Conservation (phyloP, 78 protist genomes). For the Dictyostelium intermedium region DNA sequence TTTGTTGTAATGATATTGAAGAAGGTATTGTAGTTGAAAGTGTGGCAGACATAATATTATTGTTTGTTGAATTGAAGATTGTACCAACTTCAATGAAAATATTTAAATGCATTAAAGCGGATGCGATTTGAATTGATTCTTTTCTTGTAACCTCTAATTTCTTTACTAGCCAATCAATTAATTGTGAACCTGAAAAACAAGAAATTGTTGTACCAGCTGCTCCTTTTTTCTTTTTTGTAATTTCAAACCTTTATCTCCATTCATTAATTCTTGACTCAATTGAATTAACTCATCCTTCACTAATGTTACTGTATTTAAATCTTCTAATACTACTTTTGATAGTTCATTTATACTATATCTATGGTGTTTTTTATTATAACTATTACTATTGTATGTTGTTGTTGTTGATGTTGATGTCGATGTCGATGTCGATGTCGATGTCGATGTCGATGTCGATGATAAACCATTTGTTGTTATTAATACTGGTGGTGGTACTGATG, state of each 20-base stretch:
- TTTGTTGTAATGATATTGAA: not conserved
- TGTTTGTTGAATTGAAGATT: not conserved
- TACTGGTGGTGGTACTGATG: conserved; percentile 13
- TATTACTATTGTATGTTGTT: not conserved
- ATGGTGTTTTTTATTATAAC: conserved; percentile 11
- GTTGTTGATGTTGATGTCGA: not conserved
- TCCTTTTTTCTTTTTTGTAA: conserved; percentile 47
- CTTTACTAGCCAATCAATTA: conserved; percentile 55
- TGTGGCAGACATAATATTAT: not conserved
- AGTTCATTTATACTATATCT: conserved; percentile 19
- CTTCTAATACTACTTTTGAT: conserved; percentile 14
- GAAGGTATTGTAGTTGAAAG: conserved; percentile 11
- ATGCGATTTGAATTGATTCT: conserved; percentile 19
- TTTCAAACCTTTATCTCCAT: conserved; percentile 62
- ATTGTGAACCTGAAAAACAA: conserved; percentile 67
- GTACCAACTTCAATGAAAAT: conserved; percentile 52
- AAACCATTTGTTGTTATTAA: not conserved
- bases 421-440: not conserved
- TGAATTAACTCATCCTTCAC: conserved; percentile 26
- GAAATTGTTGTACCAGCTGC: not conserved
- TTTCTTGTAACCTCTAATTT: conserved; percentile 18
- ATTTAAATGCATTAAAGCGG: conserved; percentile 37
- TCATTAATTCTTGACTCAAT: conserved; percentile 54
- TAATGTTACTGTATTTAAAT: not conserved
- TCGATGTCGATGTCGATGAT: not conserved